Evolutionary conservation across 1,284 basidiomycete species (phyloP).

Genomic region (Boletus semigastroideus): DNA sequence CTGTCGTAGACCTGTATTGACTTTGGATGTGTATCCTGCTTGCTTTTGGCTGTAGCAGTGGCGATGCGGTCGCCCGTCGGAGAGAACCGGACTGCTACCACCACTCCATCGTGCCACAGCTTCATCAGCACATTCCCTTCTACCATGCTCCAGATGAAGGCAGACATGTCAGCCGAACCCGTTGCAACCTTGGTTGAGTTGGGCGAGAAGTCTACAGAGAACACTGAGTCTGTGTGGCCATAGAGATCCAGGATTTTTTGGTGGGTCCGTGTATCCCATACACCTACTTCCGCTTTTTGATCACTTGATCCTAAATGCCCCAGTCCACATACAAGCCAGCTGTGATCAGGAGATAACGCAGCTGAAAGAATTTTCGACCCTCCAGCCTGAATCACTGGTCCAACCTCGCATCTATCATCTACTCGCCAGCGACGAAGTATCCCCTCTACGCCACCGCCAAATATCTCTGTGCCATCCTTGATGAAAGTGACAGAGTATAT

Average conservation of each 20-base stretch:
- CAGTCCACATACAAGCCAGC: not conserved
- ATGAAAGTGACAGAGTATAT: not conserved
- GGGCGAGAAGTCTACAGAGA: not conserved
- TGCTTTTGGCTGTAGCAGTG: not conserved
- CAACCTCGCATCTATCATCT: not conserved
- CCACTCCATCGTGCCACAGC: not conserved
- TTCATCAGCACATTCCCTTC: not conserved
- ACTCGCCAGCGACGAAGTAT: constrained; percentile 1
- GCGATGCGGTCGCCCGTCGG: constrained; percentile 1
- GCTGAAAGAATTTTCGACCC: not conserved
- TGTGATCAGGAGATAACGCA: not conserved
- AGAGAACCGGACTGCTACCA: constrained; percentile 1
- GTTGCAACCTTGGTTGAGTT: constrained; percentile 4
- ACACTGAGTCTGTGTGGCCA: not conserved
- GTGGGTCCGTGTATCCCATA: constrained; percentile 5
- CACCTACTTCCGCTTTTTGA: not conserved
- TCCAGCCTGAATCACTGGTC: not conserved
- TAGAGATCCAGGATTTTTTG: not conserved
- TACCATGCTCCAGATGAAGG: not conserved
- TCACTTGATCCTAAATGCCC: no score
- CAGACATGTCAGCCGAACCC: not conserved
- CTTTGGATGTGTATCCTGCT: not conserved
- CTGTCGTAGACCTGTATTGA: not conserved
- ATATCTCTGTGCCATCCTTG: not conserved
- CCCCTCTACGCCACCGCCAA: not conserved